Conservation (phyloP, 441 rosid species). For the Erysimum cheiri region DNA sequence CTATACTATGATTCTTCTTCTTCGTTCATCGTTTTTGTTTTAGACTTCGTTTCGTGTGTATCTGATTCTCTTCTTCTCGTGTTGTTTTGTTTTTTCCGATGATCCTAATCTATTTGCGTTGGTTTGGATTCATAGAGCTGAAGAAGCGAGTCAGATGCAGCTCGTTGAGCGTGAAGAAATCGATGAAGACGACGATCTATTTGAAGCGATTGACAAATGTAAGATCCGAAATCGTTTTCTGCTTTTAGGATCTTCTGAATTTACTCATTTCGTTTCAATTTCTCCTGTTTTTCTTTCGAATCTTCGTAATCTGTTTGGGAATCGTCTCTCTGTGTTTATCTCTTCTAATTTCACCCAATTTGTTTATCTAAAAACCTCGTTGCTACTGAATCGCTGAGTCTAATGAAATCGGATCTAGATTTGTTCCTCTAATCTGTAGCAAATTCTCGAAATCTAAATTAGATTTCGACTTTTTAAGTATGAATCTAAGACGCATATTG, state of each 20-base stretch:
- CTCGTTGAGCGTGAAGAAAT: constrained; percentile 84
- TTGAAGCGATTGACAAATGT: constrained; percentile 88
- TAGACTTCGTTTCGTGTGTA: not conserved
- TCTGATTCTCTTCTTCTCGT: constrained; percentile 32
- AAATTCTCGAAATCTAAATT: not conserved
- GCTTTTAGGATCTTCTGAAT: constrained; percentile 6
- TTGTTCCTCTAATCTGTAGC: not conserved
- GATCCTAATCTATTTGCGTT: constrained; percentile 10
- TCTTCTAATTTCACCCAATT: not conserved
- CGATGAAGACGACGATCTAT: constrained; percentile 78
- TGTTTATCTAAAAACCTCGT: constrained; percentile 2
- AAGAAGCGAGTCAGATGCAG: constrained; percentile 84
- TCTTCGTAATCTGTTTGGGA: constrained; percentile 17
- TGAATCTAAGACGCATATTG: constrained; percentile 18
- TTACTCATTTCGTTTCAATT: not conserved
- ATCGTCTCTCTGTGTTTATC: not conserved
- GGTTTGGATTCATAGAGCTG: constrained; percentile 57
- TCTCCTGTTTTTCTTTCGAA: constrained; percentile 2
- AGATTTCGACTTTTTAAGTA: not conserved
- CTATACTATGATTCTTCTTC: too few species aligned
- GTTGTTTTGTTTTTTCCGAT: constrained; percentile 6
- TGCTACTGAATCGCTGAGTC: not conserved
- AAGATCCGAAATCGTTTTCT: constrained; percentile 20
- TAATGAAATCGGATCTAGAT: not conserved
- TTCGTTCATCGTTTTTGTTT: constrained; percentile 4